phyloP scores from a whole-genome alignment of 2,329 filamentous ascomycete species.

The Venturia oleaginea region DNA sequence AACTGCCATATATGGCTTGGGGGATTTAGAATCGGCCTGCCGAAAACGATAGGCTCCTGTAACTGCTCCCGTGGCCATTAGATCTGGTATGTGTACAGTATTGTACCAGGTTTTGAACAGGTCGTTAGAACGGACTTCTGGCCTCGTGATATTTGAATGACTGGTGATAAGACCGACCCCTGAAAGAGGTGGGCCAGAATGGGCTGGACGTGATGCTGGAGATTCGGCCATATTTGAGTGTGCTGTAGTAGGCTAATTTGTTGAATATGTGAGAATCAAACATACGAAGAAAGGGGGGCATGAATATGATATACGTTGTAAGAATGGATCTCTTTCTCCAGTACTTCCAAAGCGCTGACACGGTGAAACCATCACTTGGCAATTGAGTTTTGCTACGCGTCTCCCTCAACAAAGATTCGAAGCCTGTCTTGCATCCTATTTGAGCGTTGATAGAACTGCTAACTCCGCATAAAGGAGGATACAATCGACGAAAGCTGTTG shows the following conservation, averaged over 20 bases:
- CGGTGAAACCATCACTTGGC: background rate
- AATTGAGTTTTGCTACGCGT: background rate
- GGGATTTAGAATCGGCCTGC: slow-evolving; percentile 19
- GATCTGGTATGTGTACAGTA: slow-evolving; percentile 19
- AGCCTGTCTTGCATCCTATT: background rate
- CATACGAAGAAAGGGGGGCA: background rate
- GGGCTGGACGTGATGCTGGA: background rate
- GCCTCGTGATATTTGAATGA: slow-evolving; percentile 15
- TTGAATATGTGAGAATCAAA: no score
- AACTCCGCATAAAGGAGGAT: background rate
- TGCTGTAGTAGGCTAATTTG: no score
- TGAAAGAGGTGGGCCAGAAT: slow-evolving; percentile 15
- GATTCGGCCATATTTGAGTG: background rate
- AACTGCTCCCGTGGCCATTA: slow-evolving; percentile 19
- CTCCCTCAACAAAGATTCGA: background rate
- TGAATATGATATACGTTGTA: background rate
- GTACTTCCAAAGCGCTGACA: background rate
- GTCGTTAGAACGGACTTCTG: slow-evolving; percentile 19
- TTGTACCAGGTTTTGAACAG: slow-evolving; percentile 21
- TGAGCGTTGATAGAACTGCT: background rate
- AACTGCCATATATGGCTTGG: slow-evolving; percentile 21
- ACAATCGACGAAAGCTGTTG: background rate
- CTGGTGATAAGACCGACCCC: slow-evolving; percentile 21
- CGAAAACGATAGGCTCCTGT: slow-evolving; percentile 20
- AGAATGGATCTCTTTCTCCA: background rate